phyloP scores from a whole-genome alignment of 2,329 filamentous ascomycete species.

The Helotiales sp. region DNA sequence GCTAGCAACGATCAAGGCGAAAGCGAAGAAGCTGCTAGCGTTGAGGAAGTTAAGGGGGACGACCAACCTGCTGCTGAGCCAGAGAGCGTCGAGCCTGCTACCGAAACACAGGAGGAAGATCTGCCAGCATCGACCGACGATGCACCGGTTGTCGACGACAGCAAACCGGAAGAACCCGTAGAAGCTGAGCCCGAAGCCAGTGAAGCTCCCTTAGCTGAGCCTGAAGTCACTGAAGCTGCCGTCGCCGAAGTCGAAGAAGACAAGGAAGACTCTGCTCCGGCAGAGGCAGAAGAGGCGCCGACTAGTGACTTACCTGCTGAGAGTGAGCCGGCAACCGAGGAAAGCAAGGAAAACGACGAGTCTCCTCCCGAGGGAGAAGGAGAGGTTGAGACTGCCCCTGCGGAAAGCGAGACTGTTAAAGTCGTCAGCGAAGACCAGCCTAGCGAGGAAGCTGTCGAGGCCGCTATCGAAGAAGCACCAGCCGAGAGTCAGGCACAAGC shows the following conservation, averaged over 20 bases:
- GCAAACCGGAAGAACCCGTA: background rate
- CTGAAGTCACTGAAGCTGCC: too few species aligned
- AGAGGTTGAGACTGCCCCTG: background rate
- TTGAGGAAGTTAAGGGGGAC: background rate
- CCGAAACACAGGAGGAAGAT: background rate
- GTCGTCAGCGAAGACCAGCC: background rate
- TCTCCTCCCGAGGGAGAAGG: background rate
- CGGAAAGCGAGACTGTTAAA: background rate
- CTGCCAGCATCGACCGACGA: too few species aligned
- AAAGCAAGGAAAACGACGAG: background rate
- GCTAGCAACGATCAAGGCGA: background rate
- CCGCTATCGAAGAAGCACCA: background rate
- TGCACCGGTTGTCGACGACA: background rate
- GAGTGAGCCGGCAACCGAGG: background rate
- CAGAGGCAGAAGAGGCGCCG: background rate
- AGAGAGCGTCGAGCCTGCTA: background rate
- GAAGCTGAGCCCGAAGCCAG: too few species aligned
- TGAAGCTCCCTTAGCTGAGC: too few species aligned
- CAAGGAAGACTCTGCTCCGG: background rate
- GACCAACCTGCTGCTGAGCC: background rate
- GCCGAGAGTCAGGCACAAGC: background rate
- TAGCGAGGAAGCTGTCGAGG: too few species aligned
- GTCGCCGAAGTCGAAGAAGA: too few species aligned
- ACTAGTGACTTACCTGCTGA: background rate
- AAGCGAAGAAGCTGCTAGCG: background rate